Base-by-base conservation (phyloP, 2,329 filamentous ascomycete genomes). In the Venturia asperata region DNA sequence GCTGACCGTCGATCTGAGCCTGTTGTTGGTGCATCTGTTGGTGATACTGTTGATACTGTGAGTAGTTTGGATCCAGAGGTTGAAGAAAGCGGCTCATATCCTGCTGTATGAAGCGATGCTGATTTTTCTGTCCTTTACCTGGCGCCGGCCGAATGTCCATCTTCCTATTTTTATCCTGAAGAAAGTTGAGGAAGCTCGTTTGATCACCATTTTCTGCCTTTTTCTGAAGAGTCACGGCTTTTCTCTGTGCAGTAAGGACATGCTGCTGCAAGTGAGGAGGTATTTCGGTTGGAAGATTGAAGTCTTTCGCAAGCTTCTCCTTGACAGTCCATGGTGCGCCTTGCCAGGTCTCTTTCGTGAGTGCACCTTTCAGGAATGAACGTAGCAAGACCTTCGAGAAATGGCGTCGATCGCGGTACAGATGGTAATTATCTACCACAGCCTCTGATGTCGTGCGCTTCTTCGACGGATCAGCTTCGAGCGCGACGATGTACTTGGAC, bases 281-380 rank as follows among this genome's bases (percentile, higher is more conserved):
- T 15, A 97, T 86, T 64, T 91, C 86, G n/a, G 87, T 92, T 67
- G 91, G 88, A 68, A 99, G 94, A 68, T 91, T 87, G 75, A 94
- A 96, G 68, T 87, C 83, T 58, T 86, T 85, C 0, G 94, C 94
- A 66, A 96, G 87, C 64, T 91, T 87, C 43, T 89, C 84, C 77
- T 95, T 97, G 21, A 97, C 93, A 65, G 96, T 80, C 94, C 94
- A 99, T 0, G 94, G 93, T 0, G 94, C 94, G n/a, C 93, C 93
- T 67, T 87, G 93, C 91, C 92, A 97, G 4, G 91, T 85, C 72
- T 97, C 94, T 67, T 93, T 82, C 1, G 87, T 89, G n/a, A 97
- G 89, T 0, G 92, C 94, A 76, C 95, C 92, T 74, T 96, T 96
- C 68, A 99, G 90, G 69, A 97, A 99, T 6, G 92, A 91, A 42